Conservation (phyloP, 805 yeast species). For the Candida succiphila region DNA sequence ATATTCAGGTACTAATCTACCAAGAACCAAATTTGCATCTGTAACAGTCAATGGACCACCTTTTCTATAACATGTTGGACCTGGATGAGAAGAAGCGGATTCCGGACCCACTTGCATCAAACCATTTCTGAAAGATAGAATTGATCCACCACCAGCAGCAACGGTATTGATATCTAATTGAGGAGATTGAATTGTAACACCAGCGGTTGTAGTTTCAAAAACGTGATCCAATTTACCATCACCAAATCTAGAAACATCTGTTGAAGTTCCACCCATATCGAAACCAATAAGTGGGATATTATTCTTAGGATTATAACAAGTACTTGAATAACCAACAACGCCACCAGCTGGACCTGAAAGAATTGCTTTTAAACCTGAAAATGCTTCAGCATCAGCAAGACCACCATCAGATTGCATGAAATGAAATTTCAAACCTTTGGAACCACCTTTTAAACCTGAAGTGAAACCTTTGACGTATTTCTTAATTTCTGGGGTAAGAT, state of each 20-base stretch:
- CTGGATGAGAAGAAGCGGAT: slow-evolving; percentile 82
- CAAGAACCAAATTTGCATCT: slow-evolving; percentile 70
- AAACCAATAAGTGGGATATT: slow-evolving; percentile 64
- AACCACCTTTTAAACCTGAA: slow-evolving; percentile 38
- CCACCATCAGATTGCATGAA: slow-evolving; percentile 99
- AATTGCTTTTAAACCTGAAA: slow-evolving; percentile 83
- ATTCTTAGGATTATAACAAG: slow-evolving; percentile 54
- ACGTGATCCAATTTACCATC: slow-evolving; percentile 66
- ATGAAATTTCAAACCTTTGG: slow-evolving; percentile 45
- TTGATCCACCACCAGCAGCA: slow-evolving; percentile 81
- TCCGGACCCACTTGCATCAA: slow-evolving; percentile 79
- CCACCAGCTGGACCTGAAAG: slow-evolving; percentile 98
- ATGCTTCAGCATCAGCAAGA: slow-evolving; percentile 69
- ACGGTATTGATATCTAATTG: slow-evolving; percentile 76
- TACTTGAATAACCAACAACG: slow-evolving; percentile 84
- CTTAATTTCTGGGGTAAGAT: slow-evolving; percentile 69
- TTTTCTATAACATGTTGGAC: slow-evolving; percentile 80
- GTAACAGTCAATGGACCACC: slow-evolving; percentile 81
- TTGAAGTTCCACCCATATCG: slow-evolving; percentile 90
- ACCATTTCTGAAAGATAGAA: slow-evolving; percentile 58
- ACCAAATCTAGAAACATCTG: slow-evolving; percentile 71
- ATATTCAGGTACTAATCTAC: slow-evolving; percentile 61
- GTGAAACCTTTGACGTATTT: slow-evolving; percentile 54
- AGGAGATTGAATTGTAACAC: slow-evolving; percentile 75
- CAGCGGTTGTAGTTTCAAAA: slow-evolving; percentile 78